Percentiles rank a stretch among this genome's conserved stretches.
Conservation (phyloP, 495 filamentous ascomycete species). For the Aspergillus funiculosus region DNA sequence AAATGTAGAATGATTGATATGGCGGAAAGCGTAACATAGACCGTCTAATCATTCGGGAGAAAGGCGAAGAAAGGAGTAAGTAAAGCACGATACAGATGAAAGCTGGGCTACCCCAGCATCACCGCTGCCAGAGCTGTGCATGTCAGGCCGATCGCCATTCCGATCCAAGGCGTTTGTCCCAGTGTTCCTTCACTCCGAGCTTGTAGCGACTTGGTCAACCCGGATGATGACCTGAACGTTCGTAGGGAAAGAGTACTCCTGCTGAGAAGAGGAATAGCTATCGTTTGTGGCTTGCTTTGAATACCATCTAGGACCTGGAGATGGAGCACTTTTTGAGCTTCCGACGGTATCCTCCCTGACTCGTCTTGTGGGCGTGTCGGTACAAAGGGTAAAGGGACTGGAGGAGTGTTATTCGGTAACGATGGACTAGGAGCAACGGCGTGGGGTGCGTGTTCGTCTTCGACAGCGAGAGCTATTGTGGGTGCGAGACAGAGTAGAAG, state of each 20-base stretch:
- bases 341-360: conserved; percentile 1
- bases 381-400: conserved; percentile 26
- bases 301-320: conserved; percentile 1
- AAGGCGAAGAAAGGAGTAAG: neutral
- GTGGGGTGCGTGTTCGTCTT: conserved; percentile 18
- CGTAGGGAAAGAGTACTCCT: conserved; percentile 18
- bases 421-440: conserved; percentile 20
- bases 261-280: conserved; percentile 7
- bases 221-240: conserved; percentile 17
- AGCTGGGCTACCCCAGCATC: conserved; percentile 33
- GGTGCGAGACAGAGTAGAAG: conserved; percentile 32
- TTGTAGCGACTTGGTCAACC: conserved; percentile 24
- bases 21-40: neutral
- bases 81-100: neutral
- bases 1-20: neutral
- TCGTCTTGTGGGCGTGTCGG: conserved; percentile 10
- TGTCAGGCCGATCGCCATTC: conserved; percentile 44
- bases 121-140: conserved; percentile 42
- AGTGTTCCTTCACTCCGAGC: conserved; percentile 42
- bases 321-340: conserved; percentile 13
- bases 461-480: conserved; percentile 27
- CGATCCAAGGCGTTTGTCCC: conserved; percentile 45
- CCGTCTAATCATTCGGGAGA: neutral
- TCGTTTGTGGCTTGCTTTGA: conserved; percentile 11
- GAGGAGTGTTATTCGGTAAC: conserved; percentile 24